Conservation (phyloP, 2,329 filamentous ascomycete species). For the Fusarium sp. region DNA sequence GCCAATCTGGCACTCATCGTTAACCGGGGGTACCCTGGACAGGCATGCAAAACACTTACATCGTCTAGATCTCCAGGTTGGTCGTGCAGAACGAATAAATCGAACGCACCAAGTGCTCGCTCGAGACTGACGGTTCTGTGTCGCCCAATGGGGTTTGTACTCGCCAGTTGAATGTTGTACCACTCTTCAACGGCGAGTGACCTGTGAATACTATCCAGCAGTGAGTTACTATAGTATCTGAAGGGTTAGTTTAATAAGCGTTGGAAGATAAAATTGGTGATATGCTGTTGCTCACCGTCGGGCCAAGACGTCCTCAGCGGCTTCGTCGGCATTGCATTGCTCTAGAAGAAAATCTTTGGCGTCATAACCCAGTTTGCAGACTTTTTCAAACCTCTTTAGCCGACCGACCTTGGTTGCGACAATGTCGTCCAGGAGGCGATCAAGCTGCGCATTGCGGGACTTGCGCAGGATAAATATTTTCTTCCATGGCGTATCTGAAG, state of each 20-base stretch:
- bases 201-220: constrained; percentile 85
- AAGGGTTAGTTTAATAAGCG: constrained; percentile 6
- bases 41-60: constrained; percentile 58
- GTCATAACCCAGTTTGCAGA: constrained; percentile 84
- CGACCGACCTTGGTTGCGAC: constrained; percentile 78
- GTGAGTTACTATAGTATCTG: constrained; percentile 80
- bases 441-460: constrained; percentile 64
- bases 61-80: constrained; percentile 80
- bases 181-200: constrained; percentile 83
- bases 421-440: constrained; percentile 73
- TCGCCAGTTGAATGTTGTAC: constrained; percentile 59
- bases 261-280: constrained; percentile 6
- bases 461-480: constrained; percentile 71
- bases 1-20: constrained; percentile 60
- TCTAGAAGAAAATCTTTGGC: constrained; percentile 85
- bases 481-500: constrained; percentile 80
- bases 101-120: constrained; percentile 82
- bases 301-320: constrained; percentile 80
- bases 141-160: constrained; percentile 30
- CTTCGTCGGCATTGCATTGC: constrained; percentile 71
- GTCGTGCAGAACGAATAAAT: constrained; percentile 87
- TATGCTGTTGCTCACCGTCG: constrained; percentile 67
- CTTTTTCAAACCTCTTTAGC: constrained; percentile 75
- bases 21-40: constrained; percentile 11
- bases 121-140: constrained; percentile 70